Base-by-base conservation (phyloP, 2,329 filamentous ascomycete species). In the Arthrobotrys megalospora region DNA sequence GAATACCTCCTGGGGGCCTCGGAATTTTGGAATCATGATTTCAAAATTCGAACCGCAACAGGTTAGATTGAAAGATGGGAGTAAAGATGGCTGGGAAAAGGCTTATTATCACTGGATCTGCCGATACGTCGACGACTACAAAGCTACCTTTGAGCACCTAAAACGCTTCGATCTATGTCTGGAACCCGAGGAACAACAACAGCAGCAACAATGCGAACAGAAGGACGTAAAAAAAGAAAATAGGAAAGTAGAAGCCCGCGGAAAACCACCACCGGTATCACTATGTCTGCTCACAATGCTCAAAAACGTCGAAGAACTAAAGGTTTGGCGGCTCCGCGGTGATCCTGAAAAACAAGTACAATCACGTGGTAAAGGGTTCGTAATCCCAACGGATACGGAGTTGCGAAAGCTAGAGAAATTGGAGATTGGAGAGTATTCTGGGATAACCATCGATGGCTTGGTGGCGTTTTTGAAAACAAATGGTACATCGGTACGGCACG, bases 101-200 rank as follows among this genome's bases (percentile, higher is more conserved):
- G 36, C 72, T 19, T 70, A 70, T 32, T 77, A 70, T 32, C 66
- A 70, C 53, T 77, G 72, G 72, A 58, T 77, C 16, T 70, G 72
- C 43, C 47, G 66, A 16, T 70, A 77, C 16, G 72, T 70, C 1
- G 72, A 77, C 38, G 66, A 77, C 38, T 77, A 70, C 41, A 70
- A 70, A 47, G 34, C 65, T 14, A 77, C 72, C 16, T 77, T 77
- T n/a, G 66, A 41, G 28, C 34, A 70, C 8, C 41, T 70, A 12
- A 69, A 69, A 47, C 55, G 72, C 2, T 77, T 77, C 50, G 72
- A 77, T 4, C 32, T 77, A 2, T 70, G 66, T 21, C 65, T 77
- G 6, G 72, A 77, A 48, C 72, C 71, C 6, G 70, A 69, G 43
- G 55, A 60, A 19, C 36, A 45, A 16, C n/a, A 14, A 6, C 10